Conservation (phyloP, 805 yeast genomes). For the Torulaspora microellipsoides region DNA sequence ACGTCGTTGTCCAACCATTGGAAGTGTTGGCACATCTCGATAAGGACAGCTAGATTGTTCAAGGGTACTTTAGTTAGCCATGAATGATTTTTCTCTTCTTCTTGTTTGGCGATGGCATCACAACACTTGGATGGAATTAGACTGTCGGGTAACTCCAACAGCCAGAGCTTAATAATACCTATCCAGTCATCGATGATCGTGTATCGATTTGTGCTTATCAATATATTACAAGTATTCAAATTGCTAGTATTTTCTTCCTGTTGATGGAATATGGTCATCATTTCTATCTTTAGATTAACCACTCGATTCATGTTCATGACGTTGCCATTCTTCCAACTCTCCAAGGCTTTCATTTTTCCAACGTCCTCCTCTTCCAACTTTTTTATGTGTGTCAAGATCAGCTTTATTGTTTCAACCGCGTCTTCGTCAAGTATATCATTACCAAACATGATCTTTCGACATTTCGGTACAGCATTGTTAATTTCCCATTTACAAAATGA, state of each 20-base stretch:
- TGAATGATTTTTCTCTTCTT: background rate
- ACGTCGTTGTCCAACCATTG: background rate
- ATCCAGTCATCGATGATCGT: constrained; percentile 19
- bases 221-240: background rate
- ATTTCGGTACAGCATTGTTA: background rate
- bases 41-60: constrained; percentile 6
- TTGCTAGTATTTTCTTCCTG: background rate
- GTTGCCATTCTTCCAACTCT: constrained; percentile 13
- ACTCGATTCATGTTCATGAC: constrained; percentile 5
- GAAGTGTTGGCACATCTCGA: constrained; percentile 5
- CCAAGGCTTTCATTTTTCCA: constrained; percentile 1
- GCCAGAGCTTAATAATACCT: constrained; percentile 48
- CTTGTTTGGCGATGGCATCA: constrained; percentile 1
- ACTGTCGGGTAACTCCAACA: constrained; percentile 58
- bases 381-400: constrained; percentile 4
- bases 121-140: constrained; percentile 25
- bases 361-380: constrained; percentile 1
- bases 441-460: constrained; percentile 12
- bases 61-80: constrained; percentile 8
- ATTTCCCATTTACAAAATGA: constrained; percentile 8
- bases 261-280: constrained; percentile 1
- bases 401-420: constrained; percentile 13
- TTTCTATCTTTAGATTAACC: constrained; percentile 5
- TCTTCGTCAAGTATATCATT: constrained; percentile 17
- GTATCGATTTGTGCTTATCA: constrained; percentile 3